phyloP scores from a whole-genome alignment of 2,329 filamentous ascomycete genomes.

The Dactylellina leptospora region DNA sequence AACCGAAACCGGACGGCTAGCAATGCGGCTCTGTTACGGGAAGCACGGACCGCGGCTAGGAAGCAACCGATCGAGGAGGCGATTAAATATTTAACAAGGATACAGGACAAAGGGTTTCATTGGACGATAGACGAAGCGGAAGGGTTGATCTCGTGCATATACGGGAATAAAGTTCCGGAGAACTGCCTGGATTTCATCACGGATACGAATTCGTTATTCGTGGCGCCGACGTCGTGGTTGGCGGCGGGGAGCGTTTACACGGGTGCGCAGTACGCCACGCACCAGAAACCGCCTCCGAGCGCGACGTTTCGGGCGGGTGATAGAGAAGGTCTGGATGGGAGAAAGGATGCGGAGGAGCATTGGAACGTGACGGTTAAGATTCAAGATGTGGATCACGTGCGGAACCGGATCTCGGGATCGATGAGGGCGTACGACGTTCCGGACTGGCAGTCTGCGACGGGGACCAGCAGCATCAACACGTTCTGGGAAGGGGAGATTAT shows the following conservation, averaged over 20 bases:
- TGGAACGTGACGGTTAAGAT: slow-evolving; percentile 75
- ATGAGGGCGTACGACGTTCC: slow-evolving; percentile 77
- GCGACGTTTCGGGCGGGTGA: slow-evolving; percentile 58
- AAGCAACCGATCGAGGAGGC: slow-evolving; percentile 65
- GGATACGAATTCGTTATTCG: slow-evolving; percentile 65
- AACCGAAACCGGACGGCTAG: slow-evolving; percentile 18
- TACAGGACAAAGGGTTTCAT: slow-evolving; percentile 61
- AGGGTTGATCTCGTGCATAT: slow-evolving; percentile 44
- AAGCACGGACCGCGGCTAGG: slow-evolving; percentile 8
- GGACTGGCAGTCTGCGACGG: slow-evolving; percentile 57
- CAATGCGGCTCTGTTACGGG: slow-evolving; percentile 17
- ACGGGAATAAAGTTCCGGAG: slow-evolving; percentile 57
- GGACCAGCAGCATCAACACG: slow-evolving; percentile 68
- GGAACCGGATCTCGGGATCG: slow-evolving; percentile 72
- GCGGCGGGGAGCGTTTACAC: slow-evolving; percentile 69
- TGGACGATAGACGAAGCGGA: slow-evolving; percentile 50
- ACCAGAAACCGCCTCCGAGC: slow-evolving; percentile 53
- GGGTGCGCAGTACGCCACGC: slow-evolving; percentile 69
- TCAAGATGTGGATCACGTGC: slow-evolving; percentile 69
- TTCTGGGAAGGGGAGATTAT: slow-evolving; percentile 76
- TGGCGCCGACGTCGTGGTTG: slow-evolving; percentile 70
- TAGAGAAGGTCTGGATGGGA: slow-evolving; percentile 16
- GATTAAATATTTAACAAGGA: slow-evolving; percentile 69
- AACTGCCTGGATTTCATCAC: slow-evolving; percentile 66
- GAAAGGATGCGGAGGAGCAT: slow-evolving; percentile 64